Evolutionary conservation across 1,139 yeast species (phyloP).

Genomic region (Candida pseudocylindracea): DNA sequence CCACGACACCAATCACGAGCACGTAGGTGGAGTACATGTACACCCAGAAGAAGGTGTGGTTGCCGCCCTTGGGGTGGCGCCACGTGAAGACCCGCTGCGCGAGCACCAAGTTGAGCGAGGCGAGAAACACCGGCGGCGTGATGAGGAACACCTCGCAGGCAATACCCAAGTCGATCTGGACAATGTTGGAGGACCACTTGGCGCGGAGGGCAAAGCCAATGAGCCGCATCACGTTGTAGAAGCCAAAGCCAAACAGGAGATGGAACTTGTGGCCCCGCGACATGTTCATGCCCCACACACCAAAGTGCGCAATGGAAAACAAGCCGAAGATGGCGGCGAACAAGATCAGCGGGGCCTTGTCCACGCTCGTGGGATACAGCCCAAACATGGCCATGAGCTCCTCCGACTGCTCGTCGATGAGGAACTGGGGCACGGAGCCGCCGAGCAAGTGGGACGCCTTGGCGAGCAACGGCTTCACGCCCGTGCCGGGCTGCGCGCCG

Average conservation of each 20-base stretch:
- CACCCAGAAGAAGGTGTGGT: slow-evolving; percentile 27
- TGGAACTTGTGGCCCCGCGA: slow-evolving; percentile 44
- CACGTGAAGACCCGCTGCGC: slow-evolving; percentile 67
- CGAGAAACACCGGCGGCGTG: slow-evolving; percentile 30
- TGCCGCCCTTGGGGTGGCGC: slow-evolving; percentile 66
- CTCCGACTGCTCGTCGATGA: slow-evolving; percentile 13
- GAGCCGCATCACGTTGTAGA: slow-evolving; percentile 27
- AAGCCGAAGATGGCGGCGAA: slow-evolving; percentile 33
- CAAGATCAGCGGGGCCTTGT: slow-evolving; percentile 38
- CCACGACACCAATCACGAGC: slow-evolving; percentile 30
- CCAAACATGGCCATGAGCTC: slow-evolving; percentile 39
- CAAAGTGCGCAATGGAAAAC: slow-evolving; percentile 22
- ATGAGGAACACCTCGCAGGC: slow-evolving; percentile 36
- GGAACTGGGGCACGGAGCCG: slow-evolving; percentile 10
- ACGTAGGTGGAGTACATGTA: slow-evolving; percentile 28
- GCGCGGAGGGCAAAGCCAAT: slow-evolving; percentile 42
- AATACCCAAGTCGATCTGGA: slow-evolving; percentile 27
- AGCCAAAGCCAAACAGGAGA: slow-evolving; percentile 29
- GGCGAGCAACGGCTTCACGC: background rate
- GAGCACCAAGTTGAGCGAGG: slow-evolving; percentile 37
- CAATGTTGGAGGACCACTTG: slow-evolving; percentile 29
- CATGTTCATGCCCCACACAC: slow-evolving; percentile 25
- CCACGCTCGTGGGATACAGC: slow-evolving; percentile 32
- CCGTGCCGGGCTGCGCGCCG: background rate
- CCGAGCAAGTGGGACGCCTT: background rate